phyloP scores from a whole-genome alignment of 371 early-diverging fungal genomes.

The Hamiltosporidium magnivora region DNA sequence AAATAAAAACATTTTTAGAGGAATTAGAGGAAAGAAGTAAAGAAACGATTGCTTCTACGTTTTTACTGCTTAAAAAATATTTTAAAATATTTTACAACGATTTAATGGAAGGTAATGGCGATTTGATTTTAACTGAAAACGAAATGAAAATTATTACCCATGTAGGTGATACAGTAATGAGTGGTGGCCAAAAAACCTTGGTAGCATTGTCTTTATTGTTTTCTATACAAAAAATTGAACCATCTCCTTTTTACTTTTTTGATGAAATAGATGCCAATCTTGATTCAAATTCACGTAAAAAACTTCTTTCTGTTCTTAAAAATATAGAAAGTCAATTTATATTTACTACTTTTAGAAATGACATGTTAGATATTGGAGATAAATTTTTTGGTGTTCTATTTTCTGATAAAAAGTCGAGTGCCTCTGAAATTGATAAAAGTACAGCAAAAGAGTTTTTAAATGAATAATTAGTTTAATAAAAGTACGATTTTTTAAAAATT shows the following conservation, averaged over 20 bases:
- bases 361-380: conserved; percentile 35
- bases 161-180: conserved; percentile 8
- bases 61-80: conserved; percentile 29
- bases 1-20: conserved; percentile 39
- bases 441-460: not conserved
- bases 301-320: conserved; percentile 23
- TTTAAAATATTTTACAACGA: conserved; percentile 45
- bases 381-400: conserved; percentile 26
- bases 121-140: not conserved
- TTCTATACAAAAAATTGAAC: conserved; percentile 48
- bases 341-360: conserved; percentile 49
- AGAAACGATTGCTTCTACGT: conserved; percentile 37
- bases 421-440: not conserved
- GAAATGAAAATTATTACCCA: not conserved
- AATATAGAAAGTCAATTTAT: conserved; percentile 41
- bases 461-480: too few species aligned
- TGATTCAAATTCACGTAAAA: conserved; percentile 29
- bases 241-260: conserved; percentile 54
- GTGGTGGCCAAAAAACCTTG: conserved; percentile 54
- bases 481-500: too few species aligned
- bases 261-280: conserved; percentile 57
- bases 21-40: conserved; percentile 48
- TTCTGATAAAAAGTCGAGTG: not conserved
- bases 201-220: conserved; percentile 52
- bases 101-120: conserved; percentile 27